Percentiles rank a stretch among this genome's conserved stretches.
Evolutionary conservation across 2,329 filamentous ascomycete genomes (phyloP).

Genomic region (Dactylonectria macrodidyma): DNA sequence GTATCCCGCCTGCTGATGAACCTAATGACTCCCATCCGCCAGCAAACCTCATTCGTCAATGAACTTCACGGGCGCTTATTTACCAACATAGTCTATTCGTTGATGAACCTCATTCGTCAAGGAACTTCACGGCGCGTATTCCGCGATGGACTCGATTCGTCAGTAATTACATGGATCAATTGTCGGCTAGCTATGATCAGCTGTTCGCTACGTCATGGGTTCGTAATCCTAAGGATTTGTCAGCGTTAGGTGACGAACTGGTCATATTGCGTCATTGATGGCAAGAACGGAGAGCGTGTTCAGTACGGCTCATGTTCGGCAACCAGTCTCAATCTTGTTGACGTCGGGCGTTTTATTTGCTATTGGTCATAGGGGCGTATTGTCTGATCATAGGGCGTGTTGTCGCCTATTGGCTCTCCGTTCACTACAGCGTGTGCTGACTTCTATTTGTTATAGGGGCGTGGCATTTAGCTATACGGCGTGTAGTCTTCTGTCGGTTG

Average conservation of each 20-base stretch:
- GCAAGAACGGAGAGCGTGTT: background rate
- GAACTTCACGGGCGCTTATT: background rate
- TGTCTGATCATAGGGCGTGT: background rate
- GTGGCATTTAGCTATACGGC: too few relatives aligned
- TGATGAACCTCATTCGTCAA: background rate
- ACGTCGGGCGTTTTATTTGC: background rate
- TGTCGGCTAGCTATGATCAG: too few relatives aligned
- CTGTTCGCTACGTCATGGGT: too few relatives aligned
- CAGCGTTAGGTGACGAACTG: too few relatives aligned
- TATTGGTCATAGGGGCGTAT: background rate
- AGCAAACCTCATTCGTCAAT: background rate
- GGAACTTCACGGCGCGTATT: background rate
- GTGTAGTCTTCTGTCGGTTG: too few relatives aligned
- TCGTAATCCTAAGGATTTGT: too few relatives aligned
- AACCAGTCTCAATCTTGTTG: background rate
- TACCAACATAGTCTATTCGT: too few relatives aligned
- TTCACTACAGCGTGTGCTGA: too few relatives aligned
- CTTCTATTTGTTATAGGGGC: too few relatives aligned
- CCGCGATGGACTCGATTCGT: too few relatives aligned
- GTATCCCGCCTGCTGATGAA: background rate
- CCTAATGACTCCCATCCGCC: background rate
- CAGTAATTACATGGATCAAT: too few relatives aligned
- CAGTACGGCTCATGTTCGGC: background rate
- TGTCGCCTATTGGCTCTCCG: background rate
- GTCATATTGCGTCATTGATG: too few relatives aligned